Conservation (phyloP, 2,329 filamentous ascomycete species). For the Ophiostoma sp. region DNA sequence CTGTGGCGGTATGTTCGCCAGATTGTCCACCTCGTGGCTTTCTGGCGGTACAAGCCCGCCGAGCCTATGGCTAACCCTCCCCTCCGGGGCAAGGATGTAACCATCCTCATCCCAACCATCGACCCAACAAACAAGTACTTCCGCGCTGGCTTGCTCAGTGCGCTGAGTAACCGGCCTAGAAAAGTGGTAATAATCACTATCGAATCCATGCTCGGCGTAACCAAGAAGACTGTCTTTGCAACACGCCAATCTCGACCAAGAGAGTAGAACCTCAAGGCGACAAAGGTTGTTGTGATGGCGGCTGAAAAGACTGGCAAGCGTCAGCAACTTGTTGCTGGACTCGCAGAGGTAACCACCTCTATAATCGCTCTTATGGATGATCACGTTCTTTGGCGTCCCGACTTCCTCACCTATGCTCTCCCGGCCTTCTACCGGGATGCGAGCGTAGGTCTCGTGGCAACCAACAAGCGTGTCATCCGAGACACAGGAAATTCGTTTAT, state of each 20-base stretch:
- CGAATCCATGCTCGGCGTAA: constrained; percentile 27
- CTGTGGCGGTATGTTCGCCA: constrained; percentile 44
- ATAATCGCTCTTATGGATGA: constrained; percentile 48
- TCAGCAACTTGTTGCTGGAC: constrained; percentile 40
- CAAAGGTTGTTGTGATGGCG: constrained; percentile 32
- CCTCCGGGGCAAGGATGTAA: constrained; percentile 38
- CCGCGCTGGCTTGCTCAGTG: constrained; percentile 36
- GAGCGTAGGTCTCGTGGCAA: constrained; percentile 50
- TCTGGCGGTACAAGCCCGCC: constrained; percentile 38
- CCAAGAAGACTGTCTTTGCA: neutral
- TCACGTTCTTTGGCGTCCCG: constrained; percentile 45
- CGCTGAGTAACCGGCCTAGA: constrained; percentile 37
- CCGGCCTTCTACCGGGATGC: constrained; percentile 40
- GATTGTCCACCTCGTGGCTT: constrained; percentile 39
- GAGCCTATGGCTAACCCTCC: constrained; percentile 30
- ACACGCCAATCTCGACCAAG: neutral
- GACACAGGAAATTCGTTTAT: constrained; percentile 29
- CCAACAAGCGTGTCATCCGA: constrained; percentile 49
- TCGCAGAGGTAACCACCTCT: constrained; percentile 35
- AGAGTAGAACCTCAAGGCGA: constrained; percentile 13
- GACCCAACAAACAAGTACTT: constrained; percentile 41
- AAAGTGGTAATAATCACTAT: constrained; percentile 44
- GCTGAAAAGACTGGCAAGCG: constrained; percentile 43
- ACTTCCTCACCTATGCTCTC: constrained; percentile 40
- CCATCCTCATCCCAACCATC: constrained; percentile 49